A percentile compares a stretch with the other conserved stretches of the same genome.
phyloP scores from a whole-genome alignment of 2,329 filamentous ascomycete genomes.

The Fusarium agapanthi region DNA sequence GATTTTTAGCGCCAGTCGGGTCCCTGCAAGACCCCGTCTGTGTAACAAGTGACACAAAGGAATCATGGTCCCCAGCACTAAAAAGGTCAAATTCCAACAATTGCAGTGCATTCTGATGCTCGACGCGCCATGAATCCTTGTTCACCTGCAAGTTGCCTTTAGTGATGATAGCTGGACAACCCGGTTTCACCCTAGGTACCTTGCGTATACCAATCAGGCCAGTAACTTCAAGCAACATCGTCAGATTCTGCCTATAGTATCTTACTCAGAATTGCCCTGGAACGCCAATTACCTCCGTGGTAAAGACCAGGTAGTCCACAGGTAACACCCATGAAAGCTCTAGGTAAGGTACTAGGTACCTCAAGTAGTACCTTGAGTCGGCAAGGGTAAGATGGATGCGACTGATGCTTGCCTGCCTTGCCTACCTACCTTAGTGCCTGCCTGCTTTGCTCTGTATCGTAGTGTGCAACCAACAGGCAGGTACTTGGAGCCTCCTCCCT shows the following conservation, averaged over 20 bases:
- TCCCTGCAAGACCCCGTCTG: neutral
- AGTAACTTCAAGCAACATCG: neutral
- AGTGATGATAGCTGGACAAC: neutral
- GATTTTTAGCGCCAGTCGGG: slow-evolving; percentile 18
- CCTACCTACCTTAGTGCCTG: neutral
- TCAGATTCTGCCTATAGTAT: neutral
- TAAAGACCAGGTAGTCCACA: neutral
- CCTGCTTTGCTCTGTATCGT: neutral
- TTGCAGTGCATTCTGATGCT: neutral
- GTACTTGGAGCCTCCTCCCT: neutral
- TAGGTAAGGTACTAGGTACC: neutral
- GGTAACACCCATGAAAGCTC: neutral
- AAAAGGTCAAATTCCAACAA: neutral
- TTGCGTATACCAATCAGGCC: neutral
- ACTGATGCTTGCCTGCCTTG: neutral
- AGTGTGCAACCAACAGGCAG: neutral
- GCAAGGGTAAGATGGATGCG: neutral
- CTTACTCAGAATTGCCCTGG: neutral
- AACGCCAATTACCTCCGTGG: neutral
- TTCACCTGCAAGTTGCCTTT: slow-evolving; percentile 7
- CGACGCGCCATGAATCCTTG: neutral
- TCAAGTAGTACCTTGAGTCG: neutral
- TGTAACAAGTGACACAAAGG: neutral
- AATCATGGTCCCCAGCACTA: neutral
- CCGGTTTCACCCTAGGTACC: slow-evolving; percentile 20